phyloP scores from a whole-genome alignment of 2,329 filamentous ascomycete genomes.

The Epichloe hybrida region DNA sequence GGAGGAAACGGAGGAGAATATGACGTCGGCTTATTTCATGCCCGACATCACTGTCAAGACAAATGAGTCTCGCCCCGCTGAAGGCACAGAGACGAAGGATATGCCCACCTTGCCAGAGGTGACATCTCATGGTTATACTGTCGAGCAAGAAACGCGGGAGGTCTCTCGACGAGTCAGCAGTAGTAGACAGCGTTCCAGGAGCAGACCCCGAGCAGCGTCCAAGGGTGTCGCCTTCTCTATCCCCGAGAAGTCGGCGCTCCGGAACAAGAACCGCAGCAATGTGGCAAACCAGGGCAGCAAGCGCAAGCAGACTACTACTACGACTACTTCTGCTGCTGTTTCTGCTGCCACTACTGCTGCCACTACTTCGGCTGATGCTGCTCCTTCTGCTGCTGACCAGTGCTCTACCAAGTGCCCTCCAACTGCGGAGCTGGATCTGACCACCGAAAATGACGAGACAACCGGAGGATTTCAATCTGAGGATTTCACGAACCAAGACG shows the following conservation, averaged over 20 bases:
- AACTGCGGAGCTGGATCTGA: conserved; percentile 12
- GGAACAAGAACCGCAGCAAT: conserved; percentile 16
- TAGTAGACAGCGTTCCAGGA: conserved; percentile 16
- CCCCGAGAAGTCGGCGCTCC: conserved; percentile 20
- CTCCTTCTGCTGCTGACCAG: background rate
- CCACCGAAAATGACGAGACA: conserved; percentile 21
- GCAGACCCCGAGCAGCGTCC: conserved; percentile 10
- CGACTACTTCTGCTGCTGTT: background rate
- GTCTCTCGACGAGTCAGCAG: conserved; percentile 16
- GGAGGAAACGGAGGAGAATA: conserved; percentile 34
- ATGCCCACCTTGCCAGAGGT: conserved; percentile 16
- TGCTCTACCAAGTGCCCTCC: conserved; percentile 4
- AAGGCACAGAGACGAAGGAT: conserved; percentile 21
- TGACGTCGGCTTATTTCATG: conserved; percentile 46
- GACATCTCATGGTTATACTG: conserved; percentile 20
- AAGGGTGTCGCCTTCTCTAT: conserved; percentile 27
- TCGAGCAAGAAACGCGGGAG: conserved; percentile 15
- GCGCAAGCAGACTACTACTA: conserved; percentile 14
- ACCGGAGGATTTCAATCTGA: conserved; percentile 21
- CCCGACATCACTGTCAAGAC: conserved; percentile 43
- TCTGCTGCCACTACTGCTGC: background rate
- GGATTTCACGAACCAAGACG: conserved; percentile 21
- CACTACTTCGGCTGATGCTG: background rate
- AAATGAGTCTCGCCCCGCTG: conserved; percentile 18
- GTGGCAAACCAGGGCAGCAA: conserved; percentile 30